phyloP scores from a whole-genome alignment of 768 basidiomycete species.

The Chalciporus sphaerocephalus region DNA sequence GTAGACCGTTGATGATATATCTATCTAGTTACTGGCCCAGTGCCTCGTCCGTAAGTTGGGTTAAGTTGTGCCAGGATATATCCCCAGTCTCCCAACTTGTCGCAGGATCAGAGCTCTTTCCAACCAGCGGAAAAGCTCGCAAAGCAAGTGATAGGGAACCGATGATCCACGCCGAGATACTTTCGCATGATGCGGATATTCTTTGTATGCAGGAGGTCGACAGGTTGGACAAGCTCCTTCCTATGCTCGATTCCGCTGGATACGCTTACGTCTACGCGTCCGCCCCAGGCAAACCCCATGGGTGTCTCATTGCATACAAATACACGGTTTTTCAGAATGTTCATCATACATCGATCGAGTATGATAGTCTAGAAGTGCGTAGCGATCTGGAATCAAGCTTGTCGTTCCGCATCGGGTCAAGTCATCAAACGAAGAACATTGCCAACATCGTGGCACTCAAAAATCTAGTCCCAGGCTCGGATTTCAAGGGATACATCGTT shows the following conservation, averaged over 20 bases:
- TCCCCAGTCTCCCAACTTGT: not conserved
- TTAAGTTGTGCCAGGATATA: not conserved
- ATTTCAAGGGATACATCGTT: constrained; percentile 57
- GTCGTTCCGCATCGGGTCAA: constrained; percentile 45
- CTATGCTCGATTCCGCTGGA: constrained; percentile 57
- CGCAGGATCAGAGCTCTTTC: constrained; percentile 75
- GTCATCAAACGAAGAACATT: constrained; percentile 76
- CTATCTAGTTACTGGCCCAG: constrained; percentile 66
- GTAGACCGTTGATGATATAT: constrained; percentile 2
- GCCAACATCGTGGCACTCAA: constrained; percentile 68
- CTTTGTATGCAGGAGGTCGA: constrained; percentile 95
- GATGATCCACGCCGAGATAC: constrained; percentile 76
- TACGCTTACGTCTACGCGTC: constrained; percentile 64
- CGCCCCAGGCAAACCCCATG: constrained; percentile 77
- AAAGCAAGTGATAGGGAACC: constrained; percentile 68
- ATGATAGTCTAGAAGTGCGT: constrained; percentile 63
- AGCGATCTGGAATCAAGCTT: constrained; percentile 30
- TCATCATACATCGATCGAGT: constrained; percentile 50
- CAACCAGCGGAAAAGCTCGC: constrained; percentile 73
- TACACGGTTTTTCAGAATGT: constrained; percentile 44
- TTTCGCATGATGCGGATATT: constrained; percentile 69
- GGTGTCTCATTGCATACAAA: constrained; percentile 78
- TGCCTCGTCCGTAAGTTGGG: constrained; percentile 66
- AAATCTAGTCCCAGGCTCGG: constrained; percentile 31
- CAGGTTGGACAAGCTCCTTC: constrained; percentile 65